Percentiles rank a stretch among this genome's conserved stretches.
Conservation (phyloP, 768 basidiomycete genomes). For the Leccinum incarnatum region DNA sequence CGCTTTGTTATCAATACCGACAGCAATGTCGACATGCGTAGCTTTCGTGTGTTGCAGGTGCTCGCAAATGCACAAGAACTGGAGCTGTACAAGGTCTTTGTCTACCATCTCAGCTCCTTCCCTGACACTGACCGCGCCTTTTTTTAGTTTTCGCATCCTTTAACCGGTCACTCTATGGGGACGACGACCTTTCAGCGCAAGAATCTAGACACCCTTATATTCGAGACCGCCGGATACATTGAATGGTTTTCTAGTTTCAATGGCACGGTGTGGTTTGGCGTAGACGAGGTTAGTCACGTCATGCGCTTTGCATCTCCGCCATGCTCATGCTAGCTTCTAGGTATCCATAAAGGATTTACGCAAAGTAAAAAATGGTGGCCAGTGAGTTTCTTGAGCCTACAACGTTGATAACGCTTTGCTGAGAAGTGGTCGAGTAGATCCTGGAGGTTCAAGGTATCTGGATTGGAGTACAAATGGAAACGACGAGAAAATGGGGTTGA, state of each 20-base stretch:
- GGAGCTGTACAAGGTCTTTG: conserved; percentile 44
- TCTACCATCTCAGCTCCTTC: not conserved
- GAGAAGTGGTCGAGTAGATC: conserved; percentile 35
- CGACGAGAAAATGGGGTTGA: conserved; percentile 40
- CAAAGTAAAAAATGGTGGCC: conserved; percentile 49
- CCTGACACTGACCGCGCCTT: not conserved
- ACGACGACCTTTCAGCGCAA: conserved; percentile 49
- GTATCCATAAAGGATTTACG: conserved; percentile 47
- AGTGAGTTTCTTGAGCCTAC: conserved; percentile 32
- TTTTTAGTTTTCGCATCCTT: conserved; percentile 43
- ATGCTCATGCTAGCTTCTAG: conserved; percentile 21
- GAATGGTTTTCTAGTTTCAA: conserved; percentile 49
- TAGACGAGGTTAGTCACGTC: conserved; percentile 38
- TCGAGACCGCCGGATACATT: conserved; percentile 53
- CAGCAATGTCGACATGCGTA: conserved; percentile 38
- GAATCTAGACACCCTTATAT: conserved; percentile 41
- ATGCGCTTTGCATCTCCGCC: not conserved
- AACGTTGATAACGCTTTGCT: not conserved
- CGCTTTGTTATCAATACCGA: conserved; percentile 35
- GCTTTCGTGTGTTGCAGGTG: conserved; percentile 40
- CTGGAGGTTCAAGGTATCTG: conserved; percentile 50
- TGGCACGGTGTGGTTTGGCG: conserved; percentile 48
- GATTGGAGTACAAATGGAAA: conserved; percentile 59
- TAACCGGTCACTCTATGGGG: conserved; percentile 40
- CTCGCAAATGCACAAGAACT: conserved; percentile 28